Conservation (phyloP, 371 early-diverging fungal species). For the Haplosporangium sp. region DNA sequence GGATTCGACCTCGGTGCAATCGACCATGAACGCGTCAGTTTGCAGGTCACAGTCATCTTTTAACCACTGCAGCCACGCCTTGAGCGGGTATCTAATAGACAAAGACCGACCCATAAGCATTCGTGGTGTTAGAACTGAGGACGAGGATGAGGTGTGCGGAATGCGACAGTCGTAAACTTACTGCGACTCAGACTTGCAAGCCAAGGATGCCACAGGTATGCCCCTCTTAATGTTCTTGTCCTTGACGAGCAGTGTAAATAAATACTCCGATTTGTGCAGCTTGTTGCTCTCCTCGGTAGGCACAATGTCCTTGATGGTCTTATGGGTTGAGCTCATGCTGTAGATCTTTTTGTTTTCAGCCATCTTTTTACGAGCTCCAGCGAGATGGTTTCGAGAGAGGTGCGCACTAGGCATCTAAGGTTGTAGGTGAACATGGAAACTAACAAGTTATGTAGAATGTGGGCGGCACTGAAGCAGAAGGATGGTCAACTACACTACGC, state of each 20-base stretch:
- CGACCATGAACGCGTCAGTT: conserved; percentile 19
- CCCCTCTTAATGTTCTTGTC: conserved; percentile 11
- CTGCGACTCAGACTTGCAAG: conserved; percentile 15
- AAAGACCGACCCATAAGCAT: too few species aligned
- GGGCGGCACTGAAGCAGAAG: too few species aligned
- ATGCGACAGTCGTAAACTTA: too few species aligned
- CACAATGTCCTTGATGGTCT: conserved; percentile 1
- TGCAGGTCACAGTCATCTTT: conserved; percentile 11
- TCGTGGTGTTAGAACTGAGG: too few species aligned
- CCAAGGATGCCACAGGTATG: conserved; percentile 20
- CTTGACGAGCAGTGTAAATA: conserved; percentile 31
- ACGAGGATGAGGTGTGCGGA: too few species aligned
- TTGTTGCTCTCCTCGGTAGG: conserved; percentile 7
- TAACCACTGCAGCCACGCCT: conserved; percentile 5
- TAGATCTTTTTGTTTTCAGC: conserved; percentile 12
- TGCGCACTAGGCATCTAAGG: too few species aligned
- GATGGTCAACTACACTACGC: too few species aligned
- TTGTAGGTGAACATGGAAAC: too few species aligned
- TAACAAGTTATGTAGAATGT: too few species aligned
- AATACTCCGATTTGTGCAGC: conserved; percentile 7
- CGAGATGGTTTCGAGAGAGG: too few species aligned
- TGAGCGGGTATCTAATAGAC: too few species aligned
- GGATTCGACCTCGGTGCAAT: conserved; percentile 21
- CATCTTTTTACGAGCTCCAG: too few species aligned
- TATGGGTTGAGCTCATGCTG: conserved; percentile 30